These are phyloP conservation scores for Coemansia guatemalensis DNA, from an alignment of 192 early-diverging fungal genomes.

Conservation along the genomic window DNA sequence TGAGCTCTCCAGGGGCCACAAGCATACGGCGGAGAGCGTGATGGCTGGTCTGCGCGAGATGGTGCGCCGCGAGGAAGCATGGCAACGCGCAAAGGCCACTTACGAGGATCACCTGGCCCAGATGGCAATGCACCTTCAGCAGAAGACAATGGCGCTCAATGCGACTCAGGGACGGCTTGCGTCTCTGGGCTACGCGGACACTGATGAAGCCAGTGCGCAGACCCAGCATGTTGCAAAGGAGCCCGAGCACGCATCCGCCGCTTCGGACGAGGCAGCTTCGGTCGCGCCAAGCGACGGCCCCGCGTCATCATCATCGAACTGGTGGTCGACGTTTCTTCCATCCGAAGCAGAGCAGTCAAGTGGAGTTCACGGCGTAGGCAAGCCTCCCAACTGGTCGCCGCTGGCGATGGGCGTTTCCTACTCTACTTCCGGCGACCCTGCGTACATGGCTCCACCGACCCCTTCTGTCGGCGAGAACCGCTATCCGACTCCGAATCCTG, in stretches of 20 bases:
- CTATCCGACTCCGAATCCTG: conserved; percentile 35
- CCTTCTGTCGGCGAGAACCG: conserved; percentile 27
- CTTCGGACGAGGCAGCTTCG: conserved; percentile 2
- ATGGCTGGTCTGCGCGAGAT: conserved; percentile 31
- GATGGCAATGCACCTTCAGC: conserved; percentile 41
- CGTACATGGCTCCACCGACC: conserved; percentile 44
- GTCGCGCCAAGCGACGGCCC: background rate
- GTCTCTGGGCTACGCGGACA: conserved; percentile 7
- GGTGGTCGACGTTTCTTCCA: conserved; percentile 47
- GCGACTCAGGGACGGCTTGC: conserved; percentile 18
- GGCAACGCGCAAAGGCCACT: conserved; percentile 19
- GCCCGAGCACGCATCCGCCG: conserved; percentile 1
- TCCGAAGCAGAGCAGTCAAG: background rate
- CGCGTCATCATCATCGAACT: conserved; percentile 20
- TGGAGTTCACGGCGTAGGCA: conserved; percentile 2
- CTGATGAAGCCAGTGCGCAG: background rate
- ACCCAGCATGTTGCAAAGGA: background rate
- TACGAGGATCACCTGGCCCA: conserved; percentile 40
- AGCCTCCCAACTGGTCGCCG: conserved; percentile 33
- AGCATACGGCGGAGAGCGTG: conserved; percentile 22
- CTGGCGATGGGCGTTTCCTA: conserved; percentile 20
- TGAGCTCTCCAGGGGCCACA: background rate
- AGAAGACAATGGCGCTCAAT: conserved; percentile 21
- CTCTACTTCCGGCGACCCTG: conserved; percentile 7
- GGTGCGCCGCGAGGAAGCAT: conserved; percentile 37